Percentiles rank a stretch among this genome's conserved stretches.
phyloP scores from a whole-genome alignment of 2,329 filamentous ascomycete species.

The Trichophyton mentagrophytes region DNA sequence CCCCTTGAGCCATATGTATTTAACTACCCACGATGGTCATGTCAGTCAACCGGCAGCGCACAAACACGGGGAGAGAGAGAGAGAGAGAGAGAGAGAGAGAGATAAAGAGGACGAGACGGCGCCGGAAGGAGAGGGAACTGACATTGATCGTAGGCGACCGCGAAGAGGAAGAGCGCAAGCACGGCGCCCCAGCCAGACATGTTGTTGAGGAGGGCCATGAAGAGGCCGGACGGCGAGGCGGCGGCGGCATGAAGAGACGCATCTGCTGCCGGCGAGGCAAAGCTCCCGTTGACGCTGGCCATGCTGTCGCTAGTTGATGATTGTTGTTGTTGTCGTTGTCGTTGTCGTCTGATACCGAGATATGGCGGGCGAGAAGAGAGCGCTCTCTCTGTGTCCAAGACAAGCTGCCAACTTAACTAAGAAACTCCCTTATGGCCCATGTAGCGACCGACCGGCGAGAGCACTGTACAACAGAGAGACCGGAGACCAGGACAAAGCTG shows the following conservation, averaged over 20 bases:
- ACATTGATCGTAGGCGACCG: conserved; percentile 85
- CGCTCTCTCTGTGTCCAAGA: no score
- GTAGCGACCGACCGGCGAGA: no score
- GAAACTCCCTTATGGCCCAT: no score
- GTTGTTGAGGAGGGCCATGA: conserved; percentile 45
- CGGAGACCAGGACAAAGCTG: no score
- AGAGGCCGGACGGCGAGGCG: conserved; percentile 33
- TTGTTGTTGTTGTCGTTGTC: no score
- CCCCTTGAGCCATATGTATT: conserved; percentile 63
- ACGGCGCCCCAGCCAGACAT: conserved; percentile 54
- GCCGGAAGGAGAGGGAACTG: neutral
- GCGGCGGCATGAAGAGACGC: conserved; percentile 47
- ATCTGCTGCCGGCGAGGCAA: conserved; percentile 56
- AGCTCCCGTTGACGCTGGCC: conserved; percentile 50
- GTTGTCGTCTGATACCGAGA: no score
- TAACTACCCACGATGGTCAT: conserved; percentile 40
- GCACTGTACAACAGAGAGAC: no score
- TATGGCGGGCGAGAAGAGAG: no score
- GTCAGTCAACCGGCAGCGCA: neutral
- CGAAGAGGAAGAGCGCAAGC: conserved; percentile 55
- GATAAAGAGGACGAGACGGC: no score
- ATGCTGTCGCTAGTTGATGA: conserved; percentile 14
- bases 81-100: no score
- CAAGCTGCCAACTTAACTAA: no score
- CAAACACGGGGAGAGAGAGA: no score